Conservation (phyloP, 768 basidiomycete genomes). For the Ephemerocybe angulata region DNA sequence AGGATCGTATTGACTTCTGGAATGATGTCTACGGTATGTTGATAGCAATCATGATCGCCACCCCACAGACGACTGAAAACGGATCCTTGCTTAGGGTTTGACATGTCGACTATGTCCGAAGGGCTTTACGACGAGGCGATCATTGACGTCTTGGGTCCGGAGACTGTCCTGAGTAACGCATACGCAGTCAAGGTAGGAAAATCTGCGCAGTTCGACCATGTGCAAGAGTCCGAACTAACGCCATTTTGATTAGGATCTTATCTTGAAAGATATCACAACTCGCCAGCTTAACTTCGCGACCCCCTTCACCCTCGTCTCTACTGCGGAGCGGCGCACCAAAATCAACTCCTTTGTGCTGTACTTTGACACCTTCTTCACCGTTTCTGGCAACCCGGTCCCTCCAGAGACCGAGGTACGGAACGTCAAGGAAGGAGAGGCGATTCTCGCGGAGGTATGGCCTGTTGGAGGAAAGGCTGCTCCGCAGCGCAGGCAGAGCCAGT, state of each 20-base stretch:
- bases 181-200: constrained; percentile 60
- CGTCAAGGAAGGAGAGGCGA: constrained; percentile 53
- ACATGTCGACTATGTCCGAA: constrained; percentile 77
- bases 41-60: constrained; percentile 12
- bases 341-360: constrained; percentile 82
- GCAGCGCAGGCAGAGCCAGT: constrained; percentile 55
- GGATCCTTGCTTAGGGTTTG: constrained; percentile 59
- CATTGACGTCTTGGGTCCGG: constrained; percentile 71
- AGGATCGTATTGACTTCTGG: constrained; percentile 90
- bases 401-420: constrained; percentile 51
- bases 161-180: constrained; percentile 61
- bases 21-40: constrained; percentile 76
- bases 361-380: constrained; percentile 92
- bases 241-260: constrained; percentile 60
- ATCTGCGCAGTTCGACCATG: neutral
- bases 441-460: constrained; percentile 79
- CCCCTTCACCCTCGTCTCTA: constrained; percentile 71
- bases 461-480: constrained; percentile 63
- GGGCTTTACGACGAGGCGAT: constrained; percentile 78
- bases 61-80: neutral
- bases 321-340: constrained; percentile 55
- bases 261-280: constrained; percentile 57
- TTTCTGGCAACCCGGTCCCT: constrained; percentile 48
- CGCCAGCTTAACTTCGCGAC: constrained; percentile 79
- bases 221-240: neutral